Base-by-base conservation (phyloP, 495 filamentous ascomycete species). In the Letharia lupina region DNA sequence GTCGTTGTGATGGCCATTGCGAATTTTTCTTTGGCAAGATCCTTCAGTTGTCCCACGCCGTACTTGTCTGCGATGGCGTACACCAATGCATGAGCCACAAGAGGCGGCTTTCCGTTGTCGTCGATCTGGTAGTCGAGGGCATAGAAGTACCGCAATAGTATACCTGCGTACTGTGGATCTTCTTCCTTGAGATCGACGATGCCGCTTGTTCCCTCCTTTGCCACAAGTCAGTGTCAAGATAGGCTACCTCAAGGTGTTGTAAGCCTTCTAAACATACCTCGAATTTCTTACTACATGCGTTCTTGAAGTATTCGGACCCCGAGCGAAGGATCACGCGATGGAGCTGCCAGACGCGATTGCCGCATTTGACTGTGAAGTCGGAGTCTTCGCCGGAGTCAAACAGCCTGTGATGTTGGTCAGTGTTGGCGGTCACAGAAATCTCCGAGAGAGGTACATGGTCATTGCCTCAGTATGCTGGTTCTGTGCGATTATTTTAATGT, bases 1-100 rank as follows among this genome's bases (percentile, higher is more conserved):
- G 37, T 37, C 4, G 39, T 15, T 31, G 12, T 6, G 15, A 60
- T 18, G 35, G 6, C n/a, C 33, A 8, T 44, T 28, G 39, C 20
- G 10, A 61, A 44, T 10, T 23, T 61, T 28, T 35, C 8, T 23
- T 44, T 44, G 39, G 59, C 39, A 28, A 61, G 35, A 5, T 61
- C 59, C n/a, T 61, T 61, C 13, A 61, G 12, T 0, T 44, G n/a
- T 3, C 11, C 12, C 7, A 61, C n/a, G 37, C 39, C 35, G 37
- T 61, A 61, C 39, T 61, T 61, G 59, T 61, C 59, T 23, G 59
- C 59, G 4, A 61, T 42, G 59, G 59, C 39, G 20, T 61, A 61
- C 9, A 61, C 41, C 2, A 10, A 39, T 31, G 39, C 10, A 18
- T 61, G 37, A 12, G 28, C 54, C 9, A 58, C 13, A 20, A 60